Conservation (phyloP, 176 grass and related monocot species). For the Triticum turgidum region DNA sequence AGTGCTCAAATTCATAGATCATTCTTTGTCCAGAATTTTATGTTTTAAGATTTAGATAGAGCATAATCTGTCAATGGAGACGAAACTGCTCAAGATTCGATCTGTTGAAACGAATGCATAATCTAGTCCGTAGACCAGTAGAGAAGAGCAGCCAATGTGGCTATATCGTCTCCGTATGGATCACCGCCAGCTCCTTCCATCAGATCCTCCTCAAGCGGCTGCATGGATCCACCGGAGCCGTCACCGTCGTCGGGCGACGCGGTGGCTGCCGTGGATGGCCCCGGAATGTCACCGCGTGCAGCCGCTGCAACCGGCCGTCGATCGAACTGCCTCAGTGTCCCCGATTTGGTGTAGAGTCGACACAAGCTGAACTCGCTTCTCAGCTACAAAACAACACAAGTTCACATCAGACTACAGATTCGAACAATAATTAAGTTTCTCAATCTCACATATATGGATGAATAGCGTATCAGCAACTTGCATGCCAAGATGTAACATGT, state of each 20-base stretch:
- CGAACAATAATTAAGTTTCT: background rate
- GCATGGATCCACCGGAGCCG: conserved; percentile 14
- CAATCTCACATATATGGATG: background rate
- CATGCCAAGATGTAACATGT: too few relatives aligned
- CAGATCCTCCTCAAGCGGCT: background rate
- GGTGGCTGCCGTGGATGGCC: background rate
- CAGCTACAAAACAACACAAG: conserved; percentile 42
- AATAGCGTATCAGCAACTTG: background rate
- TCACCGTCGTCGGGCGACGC: conserved; percentile 39
- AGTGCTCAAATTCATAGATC: background rate
- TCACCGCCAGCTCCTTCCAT: background rate
- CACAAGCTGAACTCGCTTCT: conserved; percentile 92
- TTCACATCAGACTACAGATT: background rate
- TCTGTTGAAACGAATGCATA: background rate
- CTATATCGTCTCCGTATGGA: conserved; percentile 20
- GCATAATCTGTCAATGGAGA: background rate
- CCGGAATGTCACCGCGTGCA: conserved; percentile 9
- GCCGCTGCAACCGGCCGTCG: conserved; percentile 47
- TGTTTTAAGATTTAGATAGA: background rate
- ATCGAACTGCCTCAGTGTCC: conserved; percentile 65
- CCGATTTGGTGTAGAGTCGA: conserved; percentile 72
- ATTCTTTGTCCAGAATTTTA: background rate
- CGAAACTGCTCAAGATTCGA: background rate
- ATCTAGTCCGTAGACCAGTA: conserved; percentile 35
- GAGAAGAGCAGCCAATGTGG: conserved; percentile 24